Evolutionary conservation across 2,329 filamentous ascomycete genomes (phyloP).

Genomic region (Fusarium succisae): DNA sequence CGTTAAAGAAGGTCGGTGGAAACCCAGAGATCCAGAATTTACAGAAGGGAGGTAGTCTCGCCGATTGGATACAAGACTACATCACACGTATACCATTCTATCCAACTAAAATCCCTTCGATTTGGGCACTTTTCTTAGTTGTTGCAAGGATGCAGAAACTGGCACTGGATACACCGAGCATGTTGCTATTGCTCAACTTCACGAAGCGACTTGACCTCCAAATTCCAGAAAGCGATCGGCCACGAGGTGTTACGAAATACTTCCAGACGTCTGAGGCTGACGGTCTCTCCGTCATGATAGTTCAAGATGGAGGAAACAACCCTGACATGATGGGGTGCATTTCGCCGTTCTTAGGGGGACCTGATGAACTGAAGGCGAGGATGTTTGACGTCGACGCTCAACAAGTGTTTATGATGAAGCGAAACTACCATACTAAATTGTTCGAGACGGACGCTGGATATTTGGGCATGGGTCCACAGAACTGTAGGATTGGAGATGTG

Average conservation of each 20-base stretch:
- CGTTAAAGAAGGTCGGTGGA: not conserved
- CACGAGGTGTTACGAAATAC: not conserved
- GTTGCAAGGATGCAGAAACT: not conserved
- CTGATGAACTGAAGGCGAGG: not conserved
- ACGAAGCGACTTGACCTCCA: not conserved
- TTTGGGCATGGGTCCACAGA: not conserved
- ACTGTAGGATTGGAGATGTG: not conserved
- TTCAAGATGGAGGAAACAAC: not conserved
- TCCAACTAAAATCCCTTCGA: not conserved
- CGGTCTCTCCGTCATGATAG: not conserved
- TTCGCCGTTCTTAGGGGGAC: not conserved
- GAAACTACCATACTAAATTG: not conserved
- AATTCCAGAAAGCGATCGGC: not conserved
- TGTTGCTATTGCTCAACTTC: not conserved
- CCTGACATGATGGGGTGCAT: not conserved
- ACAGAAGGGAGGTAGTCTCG: not conserved
- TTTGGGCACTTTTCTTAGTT: not conserved
- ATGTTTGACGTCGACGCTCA: not conserved
- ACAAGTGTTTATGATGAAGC: not conserved
- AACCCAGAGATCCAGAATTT: not conserved
- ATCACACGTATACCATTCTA: not conserved
- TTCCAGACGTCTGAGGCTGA: not conserved
- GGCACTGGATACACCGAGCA: not conserved
- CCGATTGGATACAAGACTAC: not conserved
- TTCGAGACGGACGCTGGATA: not conserved